Evolutionary conservation across 352 stramenopile genomes (phyloP), one percentile per base, ranked within the genome.

Genomic region (Pythium rishiriense): DNA sequence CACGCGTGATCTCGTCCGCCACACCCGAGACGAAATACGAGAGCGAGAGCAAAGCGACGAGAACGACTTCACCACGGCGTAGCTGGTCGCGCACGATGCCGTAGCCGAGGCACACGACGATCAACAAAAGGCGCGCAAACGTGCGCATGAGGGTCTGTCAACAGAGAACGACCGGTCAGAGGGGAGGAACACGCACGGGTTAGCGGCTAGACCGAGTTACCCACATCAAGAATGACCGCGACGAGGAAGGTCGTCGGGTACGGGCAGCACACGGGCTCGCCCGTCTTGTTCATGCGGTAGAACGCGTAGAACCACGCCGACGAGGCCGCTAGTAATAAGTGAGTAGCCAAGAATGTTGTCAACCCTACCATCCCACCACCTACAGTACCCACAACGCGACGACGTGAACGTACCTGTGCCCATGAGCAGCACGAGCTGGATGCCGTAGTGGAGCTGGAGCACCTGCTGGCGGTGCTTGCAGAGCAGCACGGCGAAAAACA

Each of bases 31-130:
- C 68, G 35, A 95, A 95, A 58, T 95, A 95, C 25, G 75, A 66
- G 17, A 93, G 37, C 39, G 85, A 90, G 41, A 96, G 62, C 4
- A 91, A 35, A n/a, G 75, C 50, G 47, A 93, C 73, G 14, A 88
- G 65, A 4, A 74, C 56, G 39, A 86, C 72, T 66, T 96, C 84
- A 2, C 70, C 58, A 7, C 58, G 68, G 37, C 59, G 75, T 41
- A 96, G 55, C n/a, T 74, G 58, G 58, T 79, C 75, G 57, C 83
- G 79, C 22, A 94, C 87, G 58, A 97, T 97, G 39, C 90, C 90
- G 60, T 97, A 97, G 29, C 90, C 90, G n/a, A 97, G 74, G 50
- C 90, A 97, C 43, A 97, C 88, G 33, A 96, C 73, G 6, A 97
- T 70, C 47, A 97, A 67, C 22, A 97, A 79, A 31, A 95, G 68